A percentile compares a stretch with the other conserved stretches of the same genome.
These are phyloP conservation scores for Pichia sporocuriosa DNA, from an alignment of 805 yeast species.

Conservation along the genomic window DNA sequence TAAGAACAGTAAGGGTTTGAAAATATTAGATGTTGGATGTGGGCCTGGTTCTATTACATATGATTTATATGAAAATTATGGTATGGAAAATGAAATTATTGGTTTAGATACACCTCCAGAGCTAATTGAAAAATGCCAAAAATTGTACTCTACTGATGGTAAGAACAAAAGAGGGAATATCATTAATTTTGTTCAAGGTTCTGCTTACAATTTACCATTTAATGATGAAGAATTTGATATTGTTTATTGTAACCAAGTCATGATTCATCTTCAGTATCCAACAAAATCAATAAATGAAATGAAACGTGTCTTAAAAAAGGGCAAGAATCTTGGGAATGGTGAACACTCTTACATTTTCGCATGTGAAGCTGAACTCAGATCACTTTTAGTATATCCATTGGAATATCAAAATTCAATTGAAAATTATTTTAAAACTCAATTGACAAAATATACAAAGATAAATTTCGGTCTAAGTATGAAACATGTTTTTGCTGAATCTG, in stretches of 20 bases:
- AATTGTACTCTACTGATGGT: not conserved
- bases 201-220: constrained; percentile 29
- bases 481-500: not conserved
- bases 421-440: not conserved
- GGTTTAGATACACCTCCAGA: constrained; percentile 25
- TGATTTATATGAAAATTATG: constrained; percentile 28
- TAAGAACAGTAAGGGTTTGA: constrained; percentile 16
- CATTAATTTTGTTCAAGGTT: constrained; percentile 20
- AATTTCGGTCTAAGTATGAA: not conserved
- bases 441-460: not conserved
- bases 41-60: constrained; percentile 38
- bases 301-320: constrained; percentile 31
- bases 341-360: not conserved
- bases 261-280: constrained; percentile 33
- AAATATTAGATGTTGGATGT: constrained; percentile 36
- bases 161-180: not conserved
- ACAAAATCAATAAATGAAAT: constrained; percentile 30
- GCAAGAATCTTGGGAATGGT: constrained; percentile 23
- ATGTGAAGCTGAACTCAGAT: constrained; percentile 29
- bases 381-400: constrained; percentile 6
- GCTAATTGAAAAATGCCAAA: not conserved
- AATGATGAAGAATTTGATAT: constrained; percentile 34
- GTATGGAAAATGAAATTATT: constrained; percentile 31
- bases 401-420: not conserved
- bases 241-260: constrained; percentile 35